Conservation (phyloP, 129 eudicot species). For the Scalesia atractyloides region DNA sequence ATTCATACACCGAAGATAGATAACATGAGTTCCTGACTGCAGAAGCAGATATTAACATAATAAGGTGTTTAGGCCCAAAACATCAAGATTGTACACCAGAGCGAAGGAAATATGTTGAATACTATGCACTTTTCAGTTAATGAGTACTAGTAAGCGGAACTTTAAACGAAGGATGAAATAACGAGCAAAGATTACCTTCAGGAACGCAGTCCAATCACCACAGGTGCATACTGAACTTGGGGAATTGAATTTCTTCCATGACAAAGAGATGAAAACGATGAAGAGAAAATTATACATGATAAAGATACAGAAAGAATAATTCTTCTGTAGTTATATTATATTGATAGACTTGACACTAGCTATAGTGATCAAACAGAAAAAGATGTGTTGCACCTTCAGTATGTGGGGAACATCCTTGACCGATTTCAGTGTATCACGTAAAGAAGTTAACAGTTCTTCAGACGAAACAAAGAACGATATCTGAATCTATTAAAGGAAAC, state of each 20-base stretch:
- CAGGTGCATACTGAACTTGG: constrained; percentile 82
- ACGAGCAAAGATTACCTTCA: constrained; percentile 58
- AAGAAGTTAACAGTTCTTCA: constrained; percentile 71
- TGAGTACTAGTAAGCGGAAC: neutral
- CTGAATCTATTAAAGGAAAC: constrained; percentile 50
- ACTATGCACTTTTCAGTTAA: constrained; percentile 11
- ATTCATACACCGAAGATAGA: neutral
- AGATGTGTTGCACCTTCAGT: constrained; percentile 63
- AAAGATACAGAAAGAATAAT: constrained; percentile 14
- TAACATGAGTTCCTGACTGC: constrained; percentile 1
- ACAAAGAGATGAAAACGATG: constrained; percentile 10
- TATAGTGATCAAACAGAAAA: constrained; percentile 20
- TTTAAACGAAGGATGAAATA: constrained; percentile 7
- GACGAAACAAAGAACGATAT: constrained; percentile 79
- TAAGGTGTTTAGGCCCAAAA: constrained; percentile 9
- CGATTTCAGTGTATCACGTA: constrained; percentile 87
- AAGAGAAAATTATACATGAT: neutral
- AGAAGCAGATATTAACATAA: neutral
- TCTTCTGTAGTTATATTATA: neutral
- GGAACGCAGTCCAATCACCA: constrained; percentile 85
- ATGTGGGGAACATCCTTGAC: constrained; percentile 90
- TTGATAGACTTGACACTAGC: neutral
- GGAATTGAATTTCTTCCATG: constrained; percentile 84
- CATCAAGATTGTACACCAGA: no score
- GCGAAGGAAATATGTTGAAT: neutral